These are phyloP conservation scores for Medicago arabica DNA, from an alignment of 306 rosid species.

Conservation along the genomic window DNA sequence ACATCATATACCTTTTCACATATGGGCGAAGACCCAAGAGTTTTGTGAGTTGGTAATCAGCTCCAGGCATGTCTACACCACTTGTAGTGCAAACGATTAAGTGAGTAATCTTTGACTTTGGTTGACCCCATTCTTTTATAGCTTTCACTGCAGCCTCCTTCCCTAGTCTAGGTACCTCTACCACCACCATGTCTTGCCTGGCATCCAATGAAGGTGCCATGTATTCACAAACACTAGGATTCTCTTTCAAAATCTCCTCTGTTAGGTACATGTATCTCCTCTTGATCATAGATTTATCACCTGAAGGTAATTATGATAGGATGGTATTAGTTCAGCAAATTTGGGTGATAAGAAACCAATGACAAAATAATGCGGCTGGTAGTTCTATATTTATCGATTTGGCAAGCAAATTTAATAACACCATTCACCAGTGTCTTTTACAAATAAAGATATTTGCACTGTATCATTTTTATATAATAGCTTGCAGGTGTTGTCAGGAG, in stretches of 20 bases:
- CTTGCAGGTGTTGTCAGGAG: too few species aligned
- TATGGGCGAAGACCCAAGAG: slow-evolving; percentile 68
- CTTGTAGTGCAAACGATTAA: background rate
- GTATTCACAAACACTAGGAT: background rate
- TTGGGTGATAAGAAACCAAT: background rate
- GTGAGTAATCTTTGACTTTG: background rate
- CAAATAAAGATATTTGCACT: background rate
- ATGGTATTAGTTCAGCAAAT: background rate
- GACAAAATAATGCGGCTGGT: too few species aligned
- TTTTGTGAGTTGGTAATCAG: slow-evolving; percentile 74
- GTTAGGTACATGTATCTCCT: background rate
- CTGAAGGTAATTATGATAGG: slow-evolving; percentile 31
- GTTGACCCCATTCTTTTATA: slow-evolving; percentile 42
- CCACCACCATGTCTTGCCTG: slow-evolving; percentile 74
- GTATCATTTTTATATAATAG: too few species aligned
- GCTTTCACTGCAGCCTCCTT: slow-evolving; percentile 74
- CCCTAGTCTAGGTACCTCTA: slow-evolving; percentile 70
- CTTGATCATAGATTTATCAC: slow-evolving; percentile 39
- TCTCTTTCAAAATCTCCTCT: background rate
- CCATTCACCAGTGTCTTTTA: too few species aligned
- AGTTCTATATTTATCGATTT: too few species aligned
- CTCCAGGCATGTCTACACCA: slow-evolving; percentile 61
- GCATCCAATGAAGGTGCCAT: slow-evolving; percentile 3
- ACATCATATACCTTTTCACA: background rate
- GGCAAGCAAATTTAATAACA: too few species aligned